Evolutionary conservation across 345 rosid species (phyloP).

Genomic region (Salix koriyanagi): DNA sequence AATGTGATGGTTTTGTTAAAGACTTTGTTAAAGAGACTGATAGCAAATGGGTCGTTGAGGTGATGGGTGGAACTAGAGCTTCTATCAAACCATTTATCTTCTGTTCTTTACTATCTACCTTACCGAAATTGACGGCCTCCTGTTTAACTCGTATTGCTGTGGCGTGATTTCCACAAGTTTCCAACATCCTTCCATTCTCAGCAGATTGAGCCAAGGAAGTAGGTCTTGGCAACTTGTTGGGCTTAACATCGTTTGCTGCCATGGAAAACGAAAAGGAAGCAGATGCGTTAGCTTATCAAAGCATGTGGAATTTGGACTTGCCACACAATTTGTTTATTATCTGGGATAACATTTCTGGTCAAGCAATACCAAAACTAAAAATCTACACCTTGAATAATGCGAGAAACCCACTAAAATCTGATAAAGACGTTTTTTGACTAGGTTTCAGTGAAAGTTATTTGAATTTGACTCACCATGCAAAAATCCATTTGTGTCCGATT

Average conservation of each 20-base stretch:
- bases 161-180: neutral
- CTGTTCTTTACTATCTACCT: neutral
- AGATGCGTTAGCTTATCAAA: no score
- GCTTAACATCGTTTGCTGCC: conserved; percentile 12
- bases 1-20: conserved; percentile 17
- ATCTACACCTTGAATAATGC: no score
- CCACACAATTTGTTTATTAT: no score
- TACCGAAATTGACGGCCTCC: conserved; percentile 4
- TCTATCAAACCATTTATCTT: conserved; percentile 17
- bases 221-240: conserved; percentile 10
- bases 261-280: conserved; percentile 3
- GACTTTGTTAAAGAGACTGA: conserved; percentile 2
- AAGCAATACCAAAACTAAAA: no score
- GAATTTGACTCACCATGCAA: conserved; percentile 32
- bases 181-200: conserved; percentile 22
- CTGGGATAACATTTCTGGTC: no score
- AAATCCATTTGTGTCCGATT: conserved; percentile 24
- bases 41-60: neutral
- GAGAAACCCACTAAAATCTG: no score
- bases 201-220: neutral
- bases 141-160: neutral
- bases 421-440: no score
- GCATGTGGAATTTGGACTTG: no score
- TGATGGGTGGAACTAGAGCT: neutral
- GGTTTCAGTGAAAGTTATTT: no score